Percentiles rank a stretch among this genome's conserved stretches.
These are phyloP conservation scores for Biscogniauxia mediterranea DNA, from an alignment of 2,329 filamentous ascomycete species.

Conservation along the genomic window DNA sequence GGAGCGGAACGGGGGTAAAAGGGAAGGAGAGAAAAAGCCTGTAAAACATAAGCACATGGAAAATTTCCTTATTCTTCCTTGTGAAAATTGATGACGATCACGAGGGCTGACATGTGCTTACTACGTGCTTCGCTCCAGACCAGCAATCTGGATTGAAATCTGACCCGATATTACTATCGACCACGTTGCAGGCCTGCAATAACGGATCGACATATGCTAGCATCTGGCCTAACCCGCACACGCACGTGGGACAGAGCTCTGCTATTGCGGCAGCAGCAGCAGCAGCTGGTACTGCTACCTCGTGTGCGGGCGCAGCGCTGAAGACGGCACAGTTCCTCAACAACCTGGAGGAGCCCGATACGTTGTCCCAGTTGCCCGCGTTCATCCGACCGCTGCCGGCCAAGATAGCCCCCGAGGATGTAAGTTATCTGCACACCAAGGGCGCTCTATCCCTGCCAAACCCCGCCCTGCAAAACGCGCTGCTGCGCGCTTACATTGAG, in stretches of 20 bases:
- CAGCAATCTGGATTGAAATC: slow-evolving; percentile 28
- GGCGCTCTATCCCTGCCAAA: slow-evolving; percentile 78
- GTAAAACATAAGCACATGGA: slow-evolving; percentile 9
- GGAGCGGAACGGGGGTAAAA: neutral
- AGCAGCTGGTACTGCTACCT: slow-evolving; percentile 30
- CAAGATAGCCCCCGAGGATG: slow-evolving; percentile 76
- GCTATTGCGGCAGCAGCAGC: neutral
- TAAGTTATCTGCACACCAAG: slow-evolving; percentile 79
- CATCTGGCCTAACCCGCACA: slow-evolving; percentile 33
- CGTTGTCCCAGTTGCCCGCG: slow-evolving; percentile 51
- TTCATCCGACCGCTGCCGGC: slow-evolving; percentile 80
- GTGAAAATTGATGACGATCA: slow-evolving; percentile 8
- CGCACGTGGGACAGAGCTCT: slow-evolving; percentile 26
- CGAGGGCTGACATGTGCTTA: slow-evolving; percentile 30
- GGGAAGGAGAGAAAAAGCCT: slow-evolving; percentile 9
- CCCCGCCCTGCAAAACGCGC: slow-evolving; percentile 69
- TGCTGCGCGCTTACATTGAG: slow-evolving; percentile 80
- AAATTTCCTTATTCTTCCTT: neutral
- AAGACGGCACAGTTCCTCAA: slow-evolving; percentile 44
- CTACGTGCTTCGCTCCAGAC: slow-evolving; percentile 16
- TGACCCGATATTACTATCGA: slow-evolving; percentile 33
- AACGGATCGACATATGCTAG: slow-evolving; percentile 31
- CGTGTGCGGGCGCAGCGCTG: slow-evolving; percentile 32
- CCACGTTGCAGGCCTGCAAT: slow-evolving; percentile 28
- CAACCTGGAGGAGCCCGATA: slow-evolving; percentile 48